These are phyloP conservation scores for Letharia columbiana DNA, from an alignment of 495 filamentous ascomycete species.

Conservation along the genomic window DNA sequence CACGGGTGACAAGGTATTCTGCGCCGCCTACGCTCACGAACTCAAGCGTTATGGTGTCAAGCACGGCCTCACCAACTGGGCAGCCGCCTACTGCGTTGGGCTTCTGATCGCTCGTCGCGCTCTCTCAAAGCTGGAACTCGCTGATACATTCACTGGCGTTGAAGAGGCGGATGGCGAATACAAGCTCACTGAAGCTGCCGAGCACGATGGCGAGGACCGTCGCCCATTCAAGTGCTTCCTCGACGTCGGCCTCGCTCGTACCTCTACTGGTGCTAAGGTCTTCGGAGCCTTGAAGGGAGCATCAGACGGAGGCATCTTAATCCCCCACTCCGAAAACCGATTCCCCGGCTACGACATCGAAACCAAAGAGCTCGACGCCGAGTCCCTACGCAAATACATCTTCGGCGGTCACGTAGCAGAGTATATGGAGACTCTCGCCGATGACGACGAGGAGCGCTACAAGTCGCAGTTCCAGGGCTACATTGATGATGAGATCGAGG, in stretches of 20 bases:
- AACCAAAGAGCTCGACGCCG: constrained; percentile 91
- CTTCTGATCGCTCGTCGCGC: constrained; percentile 94
- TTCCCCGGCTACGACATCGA: constrained; percentile 99
- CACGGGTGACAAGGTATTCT: constrained; percentile 92
- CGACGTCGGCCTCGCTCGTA: constrained; percentile 93
- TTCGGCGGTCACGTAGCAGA: constrained; percentile 95
- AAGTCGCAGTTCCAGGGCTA: constrained; percentile 96
- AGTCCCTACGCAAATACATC: constrained; percentile 98
- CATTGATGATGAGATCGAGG: constrained; percentile 92
- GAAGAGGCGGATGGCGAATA: constrained; percentile 93
- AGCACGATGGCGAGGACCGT: constrained; percentile 73
- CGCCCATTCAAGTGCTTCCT: constrained; percentile 98
- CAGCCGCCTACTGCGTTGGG: constrained; percentile 92
- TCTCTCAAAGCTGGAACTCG: constrained; percentile 90
- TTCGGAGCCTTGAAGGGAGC: constrained; percentile 99
- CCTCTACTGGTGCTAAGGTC: constrained; percentile 94
- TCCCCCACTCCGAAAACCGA: constrained; percentile 97
- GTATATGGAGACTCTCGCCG: constrained; percentile 99
- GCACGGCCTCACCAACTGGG: constrained; percentile 99
- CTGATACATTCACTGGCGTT: constrained; percentile 83
- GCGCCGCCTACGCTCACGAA: constrained; percentile 92
- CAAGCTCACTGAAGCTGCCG: constrained; percentile 83
- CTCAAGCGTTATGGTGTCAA: constrained; percentile 92
- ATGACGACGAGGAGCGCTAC: constrained; percentile 99
- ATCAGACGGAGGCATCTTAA: constrained; percentile 91